Percentiles rank a stretch among this genome's conserved stretches.
Conservation (phyloP, 306 rosid species). For the Vigna trinervia region DNA sequence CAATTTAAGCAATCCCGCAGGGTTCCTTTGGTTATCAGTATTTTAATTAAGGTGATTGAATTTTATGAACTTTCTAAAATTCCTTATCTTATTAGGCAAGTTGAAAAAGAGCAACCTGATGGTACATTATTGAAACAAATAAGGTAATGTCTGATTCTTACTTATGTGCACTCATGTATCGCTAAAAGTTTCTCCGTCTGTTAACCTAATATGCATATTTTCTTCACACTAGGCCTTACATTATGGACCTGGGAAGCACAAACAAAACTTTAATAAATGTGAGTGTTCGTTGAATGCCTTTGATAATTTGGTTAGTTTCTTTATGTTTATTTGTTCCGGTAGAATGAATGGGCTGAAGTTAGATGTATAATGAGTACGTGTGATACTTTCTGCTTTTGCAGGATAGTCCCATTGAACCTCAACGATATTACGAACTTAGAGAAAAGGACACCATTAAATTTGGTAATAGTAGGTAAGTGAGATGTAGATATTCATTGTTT, state of each 20-base stretch:
- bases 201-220: conserved; percentile 38
- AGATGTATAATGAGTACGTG: conserved; percentile 22
- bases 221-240: conserved; percentile 70
- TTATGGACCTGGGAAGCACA: conserved; percentile 99
- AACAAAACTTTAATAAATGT: conserved; percentile 93
- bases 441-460: conserved; percentile 90
- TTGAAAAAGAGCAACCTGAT: conserved; percentile 85
- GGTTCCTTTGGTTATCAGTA: conserved; percentile 32
- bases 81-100: conserved; percentile 62
- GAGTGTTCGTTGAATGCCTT: conserved; percentile 50
- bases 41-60: not conserved
- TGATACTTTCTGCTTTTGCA: conserved; percentile 53
- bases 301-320: conserved; percentile 5
- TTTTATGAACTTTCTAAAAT: conserved; percentile 15
- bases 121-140: conserved; percentile 63
- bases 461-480: conserved; percentile 90
- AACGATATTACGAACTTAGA: conserved; percentile 90
- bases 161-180: not conserved
- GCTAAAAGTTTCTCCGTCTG: conserved; percentile 30
- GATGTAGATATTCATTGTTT: conserved; percentile 33
- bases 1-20: conserved; percentile 11
- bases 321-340: conserved; percentile 32
- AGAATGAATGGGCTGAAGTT: conserved; percentile 24
- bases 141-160: conserved; percentile 59
- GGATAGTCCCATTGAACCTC: conserved; percentile 91